Base-by-base conservation (phyloP, 2,329 filamentous ascomycete genomes). In the Ophiobolus disseminans region DNA sequence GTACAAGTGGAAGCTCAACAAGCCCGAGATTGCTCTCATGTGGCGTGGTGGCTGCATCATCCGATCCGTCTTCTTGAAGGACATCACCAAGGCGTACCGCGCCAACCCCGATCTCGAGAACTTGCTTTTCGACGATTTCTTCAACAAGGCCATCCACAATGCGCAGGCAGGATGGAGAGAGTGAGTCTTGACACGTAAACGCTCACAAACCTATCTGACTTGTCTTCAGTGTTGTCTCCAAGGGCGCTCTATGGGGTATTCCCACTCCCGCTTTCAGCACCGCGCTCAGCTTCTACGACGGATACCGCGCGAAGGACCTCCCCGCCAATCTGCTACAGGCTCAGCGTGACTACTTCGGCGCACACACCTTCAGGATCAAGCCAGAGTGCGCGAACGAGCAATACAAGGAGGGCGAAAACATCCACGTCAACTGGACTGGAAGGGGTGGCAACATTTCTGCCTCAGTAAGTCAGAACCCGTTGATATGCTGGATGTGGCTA, bases 1-100 rank as follows among this genome's bases (percentile, higher is more conserved):
- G 78, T 99, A 95, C 82, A 78, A 80, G 67, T 99, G 94, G 94
- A 97, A 97, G 86, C 88, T 99, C 67, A 97, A 99, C 89, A 97
- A 97, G 89, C 94, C 94, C 62, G 96, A 95, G 69, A 99, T 99
- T 73, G 94, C 94, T 68, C 89, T 99, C 74, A 99, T 99, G 94
- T 99, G 94, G 94, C 91, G 94, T 76, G 94, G 94, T 81, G 94
- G 94, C 68, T 99, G 94, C 86, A 99, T 99, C 71, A 99, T 99
- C 81, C 93, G 94, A 78, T 97, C 94, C 62, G 94, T 99, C 74
- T 99, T 99, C 91, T 82, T 99, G 63, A 97, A 97, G 87, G 93
- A 99, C 77, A 99, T 99, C 80, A 99, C 94, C 68, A 88, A 88
- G 62, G 94, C 94, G 55, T 71, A 97, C 86, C 93, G 93, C 80